Evolutionary conservation across 2,329 filamentous ascomycete species (phyloP), one percentile per base, ranked within the genome.

Genomic region (Cladosporium phlei): DNA sequence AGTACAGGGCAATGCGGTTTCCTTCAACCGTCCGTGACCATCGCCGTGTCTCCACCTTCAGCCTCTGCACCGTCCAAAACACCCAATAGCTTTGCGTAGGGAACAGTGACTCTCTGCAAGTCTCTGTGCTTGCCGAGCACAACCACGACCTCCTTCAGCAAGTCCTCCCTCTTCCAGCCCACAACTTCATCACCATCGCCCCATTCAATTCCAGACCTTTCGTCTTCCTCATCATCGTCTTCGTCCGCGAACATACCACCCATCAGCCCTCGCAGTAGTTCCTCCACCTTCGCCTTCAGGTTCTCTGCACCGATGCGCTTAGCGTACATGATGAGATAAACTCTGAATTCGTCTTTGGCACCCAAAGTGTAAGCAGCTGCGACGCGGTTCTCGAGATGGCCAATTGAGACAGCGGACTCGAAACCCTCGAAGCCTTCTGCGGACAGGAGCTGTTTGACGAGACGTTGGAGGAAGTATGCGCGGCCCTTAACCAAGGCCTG

Each of bases 111-210:
- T 20, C 93, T 79, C 66, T 98, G 93, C 22, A 98, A 74, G 63
- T 97, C 94, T 47, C 93, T 83, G 68, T 93, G 91, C 82, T 97
- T 97, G 93, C 93, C 93, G 33, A 98, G 77, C 65, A 95, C 89
- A 69, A 96, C 76, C 46, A 98, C 85, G 20, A 95, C 89, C 49
- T 90, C 90, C 71, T 86, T 94, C 50, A 98, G 69, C 51, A 98
- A 70, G 54, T 95, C 88, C 62, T 83, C 85, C 51, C 88, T 79
- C 62, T 91, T 83, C 91, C 90, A 97, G 20, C 93, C 93, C 61
- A 91, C 95, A 24, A 98, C 75, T 46, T 83, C 79, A 2, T 86
- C 85, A 2, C 79, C 80, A 39, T 75, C 75, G 55, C 80, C 78
- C 58, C 61, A 64, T 77, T 79, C 85, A 81, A 88, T 12, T 78